Base-by-base conservation (phyloP, 2,329 filamentous ascomycete species). In the Helotiales sp. region DNA sequence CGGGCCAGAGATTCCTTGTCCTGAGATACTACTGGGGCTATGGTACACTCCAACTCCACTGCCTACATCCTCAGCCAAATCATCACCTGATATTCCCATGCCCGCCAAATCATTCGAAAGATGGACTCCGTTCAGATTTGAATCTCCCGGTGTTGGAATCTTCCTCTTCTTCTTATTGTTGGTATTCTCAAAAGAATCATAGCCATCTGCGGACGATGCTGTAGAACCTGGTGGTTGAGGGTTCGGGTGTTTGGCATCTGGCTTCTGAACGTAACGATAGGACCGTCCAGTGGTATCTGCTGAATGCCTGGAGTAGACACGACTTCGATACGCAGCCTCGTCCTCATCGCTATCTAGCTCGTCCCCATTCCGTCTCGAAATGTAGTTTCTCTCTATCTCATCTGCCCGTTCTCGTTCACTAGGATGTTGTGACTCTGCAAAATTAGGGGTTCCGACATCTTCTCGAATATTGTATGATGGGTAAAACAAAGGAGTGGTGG, bases 81-180 rank as follows among this genome's bases (percentile, higher is more conserved):
- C 75, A 56, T 79, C 75, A 51, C 73, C 73, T 33, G 78, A 77
- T 48, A 88, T 78, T 44, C 83, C 84, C 80, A 88, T 82, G 66
- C 79, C 83, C 38, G 85, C 82, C 72, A 89, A 78, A 64, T 89
- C 86, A 27, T 83, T 80, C 15, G 84, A 85, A 52, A 89, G 73
- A 58, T 70, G 69, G 46, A 64, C 63, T n/a, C 69, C 69, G 53
- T 71, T 72, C 30, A 70, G 65, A 3, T 73, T 83, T 13, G 86
- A 79, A 67, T 90, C 89, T 17, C 90, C 89, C 9, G 91, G 91
- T 0, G 92, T 92, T 0, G 95, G 95, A 34, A 99, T 98, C 76
- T 99, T 99, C 66, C 95, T 85, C 75, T 99, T 98, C 79, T 98
- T 99, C 76, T 99, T 99, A 72, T 99, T 99, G 73, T 96, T 98